Base-by-base conservation (phyloP, 2,329 filamentous ascomycete genomes). In the Calonectria honghensis region DNA sequence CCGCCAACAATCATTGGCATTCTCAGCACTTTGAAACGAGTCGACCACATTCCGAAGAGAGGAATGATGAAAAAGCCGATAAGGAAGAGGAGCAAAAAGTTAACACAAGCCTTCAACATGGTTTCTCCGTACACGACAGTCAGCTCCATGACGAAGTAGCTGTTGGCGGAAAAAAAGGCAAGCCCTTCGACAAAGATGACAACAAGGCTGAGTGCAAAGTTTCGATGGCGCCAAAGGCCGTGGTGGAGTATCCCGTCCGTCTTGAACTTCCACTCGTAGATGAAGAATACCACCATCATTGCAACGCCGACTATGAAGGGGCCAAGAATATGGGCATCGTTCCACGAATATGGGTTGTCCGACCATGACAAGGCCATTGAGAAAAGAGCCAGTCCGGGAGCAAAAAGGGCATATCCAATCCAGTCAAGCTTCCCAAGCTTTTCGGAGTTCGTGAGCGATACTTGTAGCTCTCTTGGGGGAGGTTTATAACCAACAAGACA, bases 181-280 rank as follows among this genome's bases (percentile, higher is more conserved):
- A 70, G n/a, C 10, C 67, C 67, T 48, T 70, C 67, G 32, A 70
- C 54, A 24, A 70, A 70, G 29, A 70, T 63, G 32, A 59, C 52
- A 10, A 51, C 24, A 29, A 70, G 67, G 39, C 37, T 61, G 37
- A 70, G 41, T 29, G 54, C 67, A 32, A 70, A 61, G 39, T 70
- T 70, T 20, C 39, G 29, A 54, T 70, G 52, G 39, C 24, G 54
- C 52, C 52, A 69, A 18, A 70, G 68, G 20, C 48, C 68, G 48
- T 70, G 68, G 31, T 70, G 68, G 20, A 70, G 59, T 18, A 70
- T 63, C 16, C 68, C 68, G 24, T 65, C 68, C 32, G 54, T 63
- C 54, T 54, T 63, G 41, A 70, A 52, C 35, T 65, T 48, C 57
- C 51, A 64, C 24, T 71, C 68, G 31, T 71, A 71, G 45, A 71